Evolutionary conservation across 2,329 filamentous ascomycete genomes (phyloP).

Genomic region (Trichoderma pleuroti): DNA sequence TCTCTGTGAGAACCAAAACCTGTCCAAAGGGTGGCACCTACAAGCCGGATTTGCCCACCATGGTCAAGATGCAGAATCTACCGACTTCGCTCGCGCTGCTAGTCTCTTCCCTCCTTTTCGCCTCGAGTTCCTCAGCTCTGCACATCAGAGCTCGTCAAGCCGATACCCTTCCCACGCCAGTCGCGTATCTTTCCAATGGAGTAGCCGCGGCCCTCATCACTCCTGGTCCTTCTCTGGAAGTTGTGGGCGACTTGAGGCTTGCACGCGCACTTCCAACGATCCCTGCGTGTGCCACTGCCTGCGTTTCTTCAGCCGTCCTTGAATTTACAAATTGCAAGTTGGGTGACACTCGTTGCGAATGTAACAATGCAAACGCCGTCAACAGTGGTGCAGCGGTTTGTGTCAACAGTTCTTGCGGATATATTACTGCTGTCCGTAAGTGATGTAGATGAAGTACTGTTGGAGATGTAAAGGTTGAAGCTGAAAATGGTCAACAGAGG

Average conservation of each 20-base stretch:
- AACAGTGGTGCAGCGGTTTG: not conserved
- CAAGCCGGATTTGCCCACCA: not conserved
- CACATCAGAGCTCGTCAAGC: not conserved
- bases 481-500: not conserved
- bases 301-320: conserved; percentile 1
- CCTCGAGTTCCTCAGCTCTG: not conserved
- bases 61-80: conserved; percentile 4
- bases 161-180: not conserved
- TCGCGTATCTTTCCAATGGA: not conserved
- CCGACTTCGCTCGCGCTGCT: not conserved
- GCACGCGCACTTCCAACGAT: not conserved
- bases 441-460: not conserved
- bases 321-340: conserved; percentile 13
- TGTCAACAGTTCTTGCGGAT: conserved; percentile 11
- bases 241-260: not conserved
- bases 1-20: not conserved
- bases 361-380: not conserved
- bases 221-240: not conserved
- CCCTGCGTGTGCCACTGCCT: not conserved
- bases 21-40: not conserved
- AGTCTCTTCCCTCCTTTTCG: not conserved
- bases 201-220: not conserved
- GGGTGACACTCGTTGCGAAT: conserved; percentile 6
- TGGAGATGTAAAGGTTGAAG: not conserved
- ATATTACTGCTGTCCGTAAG: conserved; percentile 1